Base-by-base conservation (phyloP, 768 basidiomycete species). In the Lactarius hengduanensis region DNA sequence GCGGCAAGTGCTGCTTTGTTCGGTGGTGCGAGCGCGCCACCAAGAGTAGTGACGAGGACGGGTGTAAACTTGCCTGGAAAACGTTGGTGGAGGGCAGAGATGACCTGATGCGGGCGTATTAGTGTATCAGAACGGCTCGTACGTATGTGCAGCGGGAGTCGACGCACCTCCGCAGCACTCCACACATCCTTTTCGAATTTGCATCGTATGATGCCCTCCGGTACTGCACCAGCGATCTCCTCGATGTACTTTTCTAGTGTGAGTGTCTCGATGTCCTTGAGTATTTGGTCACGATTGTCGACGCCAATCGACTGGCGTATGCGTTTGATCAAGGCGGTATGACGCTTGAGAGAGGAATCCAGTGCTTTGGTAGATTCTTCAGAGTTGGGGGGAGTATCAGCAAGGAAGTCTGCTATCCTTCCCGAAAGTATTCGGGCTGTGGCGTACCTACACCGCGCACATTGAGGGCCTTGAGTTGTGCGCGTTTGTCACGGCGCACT, bases 231-330 rank as follows among this genome's bases (percentile, higher is more conserved):
- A 1, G 90, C 92, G 68, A 98, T 89, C 78, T 99, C 97, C 73
- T 97, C 96, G 57, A 96, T 82, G 75, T 99, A 98, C 77, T 97
- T 98, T 79, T 94, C 94, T 64, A 99, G 81, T 2, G 93, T 88
- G 62, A 99, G 82, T 0, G 90, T 83, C 68, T 95, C 90, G 69
- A 97, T 87, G 72, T 99, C 97, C 77, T 95, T 98, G 71, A 97
- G 78, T 66, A 96, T 87, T 72, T 92, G 89, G 71, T 95, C 93
- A 57, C 83, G 84, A 74, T 93, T 89, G 71, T 94, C 92, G 45
- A 82, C 74, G 18, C 89, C 91, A 72, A 98, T 82, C 20, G 93
- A 92, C 73, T 90, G 92, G 56, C 90, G 87, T 72, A 98, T 90
- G 55, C 92, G 89, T 77, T 96, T 98, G 70, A 97, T 95, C 69